Conservation (phyloP, 192 early-diverging fungal genomes). For the Nowakowskiella sp. region DNA sequence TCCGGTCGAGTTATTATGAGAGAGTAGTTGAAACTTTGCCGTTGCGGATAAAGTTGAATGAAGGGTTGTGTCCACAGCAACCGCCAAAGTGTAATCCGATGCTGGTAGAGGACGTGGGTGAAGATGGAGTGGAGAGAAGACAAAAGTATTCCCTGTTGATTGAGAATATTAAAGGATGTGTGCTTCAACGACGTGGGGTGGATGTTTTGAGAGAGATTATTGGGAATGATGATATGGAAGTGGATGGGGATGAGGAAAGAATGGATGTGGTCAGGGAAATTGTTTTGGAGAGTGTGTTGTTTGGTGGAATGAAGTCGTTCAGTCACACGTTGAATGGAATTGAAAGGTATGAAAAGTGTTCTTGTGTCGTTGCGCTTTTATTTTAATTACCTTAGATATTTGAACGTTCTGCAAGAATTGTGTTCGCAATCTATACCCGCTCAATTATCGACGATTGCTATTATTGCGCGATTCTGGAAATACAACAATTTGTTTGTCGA, state of each 20-base stretch:
- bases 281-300: conserved; percentile 74
- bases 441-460: conserved; percentile 64
- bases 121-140: too few relatives aligned
- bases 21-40: conserved; percentile 68
- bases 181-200: too few relatives aligned
- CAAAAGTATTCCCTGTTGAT: too few relatives aligned
- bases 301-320: conserved; percentile 88
- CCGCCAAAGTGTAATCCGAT: too few relatives aligned
- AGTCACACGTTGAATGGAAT: conserved; percentile 87
- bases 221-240: too few relatives aligned
- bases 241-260: too few relatives aligned
- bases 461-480: conserved; percentile 78
- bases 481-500: conserved; percentile 83
- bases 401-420: conserved; percentile 50
- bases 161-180: too few relatives aligned
- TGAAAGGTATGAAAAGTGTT: conserved; percentile 60
- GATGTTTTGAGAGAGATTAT: too few relatives aligned
- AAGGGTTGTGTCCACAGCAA: too few relatives aligned
- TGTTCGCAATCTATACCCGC: conserved; percentile 56
- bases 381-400: conserved; percentile 38
- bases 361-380: neutral
- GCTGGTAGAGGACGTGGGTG: too few relatives aligned
- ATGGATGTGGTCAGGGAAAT: conserved; percentile 57
- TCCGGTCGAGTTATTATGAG: conserved; percentile 86
- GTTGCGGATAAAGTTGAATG: too few relatives aligned